Evolutionary conservation across 106 monocot genomes (phyloP), one percentile per base, ranked within the genome.

Genomic region (Xerophyta viscosa): DNA sequence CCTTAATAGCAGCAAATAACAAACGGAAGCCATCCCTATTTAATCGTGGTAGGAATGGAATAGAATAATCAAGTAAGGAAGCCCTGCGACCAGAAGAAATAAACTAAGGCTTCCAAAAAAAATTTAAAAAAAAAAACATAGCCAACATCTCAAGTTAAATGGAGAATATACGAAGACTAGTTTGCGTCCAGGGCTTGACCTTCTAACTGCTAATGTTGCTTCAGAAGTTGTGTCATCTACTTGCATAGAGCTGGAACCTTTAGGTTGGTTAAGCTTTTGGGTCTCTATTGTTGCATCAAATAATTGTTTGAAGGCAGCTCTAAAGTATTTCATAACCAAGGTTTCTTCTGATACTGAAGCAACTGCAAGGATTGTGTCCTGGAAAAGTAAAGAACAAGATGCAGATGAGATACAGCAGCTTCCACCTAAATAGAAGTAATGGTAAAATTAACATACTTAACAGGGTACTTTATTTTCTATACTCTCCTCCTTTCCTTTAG

Each of bases 311-410:
- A 89, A 82, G 27, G 61, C 59, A 24, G 53, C 63, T 24, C 25
- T 57, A 45, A 89, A 88, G 50, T 73, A 55, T 31, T 61, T 71
- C 60, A 67, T 89, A 24, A 85, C 73, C 8, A 68, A 37, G 37
- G 48, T 69, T 47, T 78, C 76, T 24, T 85, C 85, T 27, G 81
- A 70, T 82, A 96, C 69, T 29, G 71, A 82, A 73, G 89, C 88
- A 53, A 89, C 55, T 41, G 82, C 81, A 24, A 42, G 60, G 50
- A 96, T 86, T 1, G 85, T 78, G 28, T 67, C 44, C 96, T 96
- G 74, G 20, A 50, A 11, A 23, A 23, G 27, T 24, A 69, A 33
- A 62, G 29, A 10, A 22, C 33, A 36, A 11, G 7, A 36, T 36
- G 7, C 33, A 36, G n/a, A n/a, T n/a, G n/a, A n/a, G n/a, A n/a